Base-by-base conservation (phyloP, 2,329 filamentous ascomycete species). In the Claviceps sp. region DNA sequence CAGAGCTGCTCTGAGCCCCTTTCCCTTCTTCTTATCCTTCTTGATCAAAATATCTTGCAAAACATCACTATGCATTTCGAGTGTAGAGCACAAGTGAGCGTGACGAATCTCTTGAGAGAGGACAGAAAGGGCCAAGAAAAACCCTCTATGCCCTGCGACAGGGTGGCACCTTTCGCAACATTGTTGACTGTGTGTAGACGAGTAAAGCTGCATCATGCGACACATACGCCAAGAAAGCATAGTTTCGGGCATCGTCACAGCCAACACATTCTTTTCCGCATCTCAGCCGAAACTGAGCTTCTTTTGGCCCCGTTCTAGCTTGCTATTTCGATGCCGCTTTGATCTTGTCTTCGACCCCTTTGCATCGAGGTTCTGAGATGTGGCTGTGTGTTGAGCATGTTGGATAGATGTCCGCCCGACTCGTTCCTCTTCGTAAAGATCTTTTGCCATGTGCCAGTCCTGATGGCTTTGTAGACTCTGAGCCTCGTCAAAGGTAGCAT, bases 361-460 rank as follows among this genome's bases (percentile, higher is more conserved):
- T 52, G 58, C 56, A 51, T 53, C 52, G 39, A 58, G 53, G 58
- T 55, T 68, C 61, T 61, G 63, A 56, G 60, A 64, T 58, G 63
- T 53, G 56, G 59, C 56, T 57, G 60, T 56, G 53, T 64, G 64
- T 50, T 66, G 67, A 57, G 63, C 73, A 54, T 64, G 64, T 51
- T 66, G 67, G 57, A 63, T 73, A 65, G 75, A 72, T 71, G 66
- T 61, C 55, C 65, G 61, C 54, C 58, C 71, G 67, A 68, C 73
- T 73, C 75, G 74, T 69, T 85, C 77, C 53, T 74, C 67, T 2
- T 82, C 77, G 57, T 90, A 84, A 34, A 98, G 74, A 59, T 91
- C 86, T 68, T 87, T 88, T 46, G 93, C 93, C 68, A 95, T 85
- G 69, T 98, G 93, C 84, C 90, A 97, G 66, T 98, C 93, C 51